Percentiles rank a stretch among this genome's conserved stretches.
Conservation (phyloP, 192 early-diverging fungal genomes). For the Dimargaris xerosporica region DNA sequence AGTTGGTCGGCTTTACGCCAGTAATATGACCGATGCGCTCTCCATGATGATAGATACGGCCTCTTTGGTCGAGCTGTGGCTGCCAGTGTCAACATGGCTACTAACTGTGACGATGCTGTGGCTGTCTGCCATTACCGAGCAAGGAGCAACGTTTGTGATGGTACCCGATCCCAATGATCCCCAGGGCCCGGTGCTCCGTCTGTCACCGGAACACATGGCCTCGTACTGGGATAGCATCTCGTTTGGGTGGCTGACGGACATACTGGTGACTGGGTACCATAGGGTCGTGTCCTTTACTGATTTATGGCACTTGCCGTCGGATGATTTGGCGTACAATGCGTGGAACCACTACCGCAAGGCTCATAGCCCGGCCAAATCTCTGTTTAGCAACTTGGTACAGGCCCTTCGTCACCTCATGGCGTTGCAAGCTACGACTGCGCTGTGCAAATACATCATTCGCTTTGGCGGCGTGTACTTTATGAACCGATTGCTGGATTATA, state of each 20-base stretch:
- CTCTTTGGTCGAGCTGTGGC: too few relatives aligned
- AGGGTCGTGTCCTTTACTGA: slow-evolving; percentile 42
- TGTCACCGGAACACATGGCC: slow-evolving; percentile 16
- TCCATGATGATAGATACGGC: too few relatives aligned
- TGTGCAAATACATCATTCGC: background rate
- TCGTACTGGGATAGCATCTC: slow-evolving; percentile 20
- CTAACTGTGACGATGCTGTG: too few relatives aligned
- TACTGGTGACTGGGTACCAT: slow-evolving; percentile 36
- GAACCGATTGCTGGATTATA: slow-evolving; percentile 36
- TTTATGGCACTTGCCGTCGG: slow-evolving; percentile 32
- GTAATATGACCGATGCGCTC: too few relatives aligned
- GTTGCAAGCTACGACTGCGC: slow-evolving; percentile 14
- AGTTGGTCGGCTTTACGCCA: too few relatives aligned
- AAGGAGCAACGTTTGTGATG: background rate
- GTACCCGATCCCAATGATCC: slow-evolving; percentile 1
- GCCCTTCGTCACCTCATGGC: slow-evolving; percentile 24
- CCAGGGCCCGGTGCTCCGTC: background rate
- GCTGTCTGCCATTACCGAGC: too few relatives aligned
- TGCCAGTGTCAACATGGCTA: too few relatives aligned
- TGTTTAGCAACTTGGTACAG: slow-evolving; percentile 19
- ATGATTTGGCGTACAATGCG: slow-evolving; percentile 28
- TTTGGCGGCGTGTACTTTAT: slow-evolving; percentile 43
- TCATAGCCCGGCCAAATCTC: slow-evolving; percentile 16
- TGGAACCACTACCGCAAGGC: slow-evolving; percentile 20
- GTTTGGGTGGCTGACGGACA: slow-evolving; percentile 42